Evolutionary conservation across 768 basidiomycete genomes (phyloP), one percentile per base, ranked within the genome.

Genomic region (Leccinum olivaceopallidum): DNA sequence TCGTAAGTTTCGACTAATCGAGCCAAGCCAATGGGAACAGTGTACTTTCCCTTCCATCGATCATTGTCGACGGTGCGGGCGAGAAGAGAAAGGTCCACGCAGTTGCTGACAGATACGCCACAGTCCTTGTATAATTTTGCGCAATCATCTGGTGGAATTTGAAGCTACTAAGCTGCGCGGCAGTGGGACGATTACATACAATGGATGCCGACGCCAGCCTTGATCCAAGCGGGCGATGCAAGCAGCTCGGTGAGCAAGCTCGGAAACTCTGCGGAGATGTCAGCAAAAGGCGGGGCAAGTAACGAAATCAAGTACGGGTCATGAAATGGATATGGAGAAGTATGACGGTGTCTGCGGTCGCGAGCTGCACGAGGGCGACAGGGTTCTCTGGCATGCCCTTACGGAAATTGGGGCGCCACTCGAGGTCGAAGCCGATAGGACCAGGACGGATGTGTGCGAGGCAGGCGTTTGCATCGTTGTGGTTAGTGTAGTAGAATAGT

Each of bases 151-250:
- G 42, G 59, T 28, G 53, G 57, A n/a, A 60, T 50, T 44, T 49
- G 53, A 59, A 39, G 42, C 6, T n/a, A 57, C 53, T n/a, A 18
- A 7, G 32, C 16, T n/a, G 34, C 18, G 22, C 2, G 6, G 14
- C 22, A n/a, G 47, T 24, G 49, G 34, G 34, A 0, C 52, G 18
- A 54, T 68, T 20, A 59, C 79, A 63, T 65, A 88, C 91, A 69
- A 75, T 85, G 85, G n/a, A 92, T 91, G 26, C 79, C 85, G 55
- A 91, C 88, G 22, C 92, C 92, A 8, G 83, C 81, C 73, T 93
- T 93, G 60, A 81, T 71, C 56, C 83, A 79, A n/a, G 69, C 68
- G 0, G 83, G 71, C 58, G 85, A 80, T 59, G 77, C 77, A 14
- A 93, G 79, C 30, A 93, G 62, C 4, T 77, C 66, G 49, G 67